Evolutionary conservation across 2,329 filamentous ascomycete genomes (phyloP), one percentile per base, ranked within the genome.

Genomic region (Monosporascus cannonballus): DNA sequence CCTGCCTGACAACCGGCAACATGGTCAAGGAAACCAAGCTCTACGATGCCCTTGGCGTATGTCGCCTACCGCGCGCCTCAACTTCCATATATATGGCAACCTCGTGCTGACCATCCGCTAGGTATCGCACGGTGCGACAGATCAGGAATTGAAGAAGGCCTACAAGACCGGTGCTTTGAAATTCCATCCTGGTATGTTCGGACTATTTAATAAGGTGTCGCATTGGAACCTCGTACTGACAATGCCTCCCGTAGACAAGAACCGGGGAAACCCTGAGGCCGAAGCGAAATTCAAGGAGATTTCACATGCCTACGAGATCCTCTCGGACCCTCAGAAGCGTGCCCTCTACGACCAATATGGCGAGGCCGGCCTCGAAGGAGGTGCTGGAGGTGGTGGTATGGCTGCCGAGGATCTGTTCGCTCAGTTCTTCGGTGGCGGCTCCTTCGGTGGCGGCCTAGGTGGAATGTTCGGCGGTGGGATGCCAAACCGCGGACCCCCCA

Each of bases 271-370:
- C 77, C 91, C 92, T 41, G 88, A 86, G 25, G 92, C 94, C 49
- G 91, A 93, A 64, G 91, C 96, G 56, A 99, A 96, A 75, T 99
- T 99, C 86, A 97, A 99, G 79, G 92, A 96, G 66, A 81, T 96
- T 56, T 96, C 91, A 60, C 87, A 93, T 68, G 94, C 94, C 56
- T 99, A 97, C 75, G 94, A 99, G 78, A 81, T 95, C 61, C 85
- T 99, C 18, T 94, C 89, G 63, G 94, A 99, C 69, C 72, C 89
- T 39, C 88, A 96, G 72, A 96, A 96, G 81, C 90, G 94, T 68
- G 75, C 84, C 64, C 70, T 97, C 57, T 99, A 99, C 73, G 94
- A 99, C 68, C 90, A 96, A 73, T 96, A 95, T 86, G 94, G 94
- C 62, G 92, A 99, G 76, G 91, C 95, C 65, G 94, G 94, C 58